phyloP scores from a whole-genome alignment of 1,139 yeast species.

The Candida sojae region DNA sequence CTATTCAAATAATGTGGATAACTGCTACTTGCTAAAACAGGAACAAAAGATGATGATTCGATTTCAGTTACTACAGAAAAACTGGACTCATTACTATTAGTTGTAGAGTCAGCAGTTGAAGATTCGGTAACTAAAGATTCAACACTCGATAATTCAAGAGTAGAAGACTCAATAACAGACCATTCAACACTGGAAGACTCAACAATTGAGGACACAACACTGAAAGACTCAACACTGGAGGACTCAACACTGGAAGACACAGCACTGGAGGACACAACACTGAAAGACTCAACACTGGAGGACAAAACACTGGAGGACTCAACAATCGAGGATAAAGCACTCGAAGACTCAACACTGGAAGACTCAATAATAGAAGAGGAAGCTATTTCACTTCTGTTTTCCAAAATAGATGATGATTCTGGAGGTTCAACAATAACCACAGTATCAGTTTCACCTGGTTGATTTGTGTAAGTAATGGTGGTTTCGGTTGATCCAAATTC shows the following conservation, averaged over 20 bases:
- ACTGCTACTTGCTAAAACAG: background rate
- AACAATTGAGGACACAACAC: background rate
- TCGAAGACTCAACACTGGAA: background rate
- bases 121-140: background rate
- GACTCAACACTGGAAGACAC: background rate
- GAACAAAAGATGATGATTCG: background rate
- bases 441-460: too few relatives aligned
- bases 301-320: background rate
- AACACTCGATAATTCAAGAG: background rate
- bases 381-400: too few relatives aligned
- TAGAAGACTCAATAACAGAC: background rate
- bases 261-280: background rate
- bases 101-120: background rate
- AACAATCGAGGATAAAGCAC: background rate
- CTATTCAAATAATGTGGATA: background rate
- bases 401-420: too few relatives aligned
- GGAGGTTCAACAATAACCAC: too few relatives aligned
- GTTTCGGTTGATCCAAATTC: too few relatives aligned
- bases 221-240: background rate
- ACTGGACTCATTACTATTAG: too few relatives aligned
- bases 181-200: background rate
- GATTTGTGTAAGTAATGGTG: too few relatives aligned
- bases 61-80: too few relatives aligned
- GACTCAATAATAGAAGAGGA: background rate
- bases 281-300: background rate